phyloP scores from a whole-genome alignment of 2,329 filamentous ascomycete species.

The Fusarium multiceps region DNA sequence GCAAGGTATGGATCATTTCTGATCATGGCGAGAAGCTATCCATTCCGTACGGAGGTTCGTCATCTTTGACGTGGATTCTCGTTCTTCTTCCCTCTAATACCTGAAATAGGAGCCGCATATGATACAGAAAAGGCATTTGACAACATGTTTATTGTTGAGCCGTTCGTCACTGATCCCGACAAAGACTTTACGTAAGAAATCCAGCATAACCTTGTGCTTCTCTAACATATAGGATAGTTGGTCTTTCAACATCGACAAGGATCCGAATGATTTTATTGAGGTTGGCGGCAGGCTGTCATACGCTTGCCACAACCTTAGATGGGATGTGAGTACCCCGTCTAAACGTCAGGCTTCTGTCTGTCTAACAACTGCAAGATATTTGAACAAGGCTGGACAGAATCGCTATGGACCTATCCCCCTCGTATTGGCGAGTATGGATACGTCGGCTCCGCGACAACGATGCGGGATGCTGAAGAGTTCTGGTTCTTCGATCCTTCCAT shows the following conservation, averaged over 20 bases:
- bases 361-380: slow-evolving; percentile 50
- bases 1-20: slow-evolving; percentile 56
- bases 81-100: not conserved
- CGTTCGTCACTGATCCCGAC: slow-evolving; percentile 42
- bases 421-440: slow-evolving; percentile 53
- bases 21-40: slow-evolving; percentile 55
- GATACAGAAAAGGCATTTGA: slow-evolving; percentile 55
- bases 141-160: slow-evolving; percentile 50
- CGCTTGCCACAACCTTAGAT: slow-evolving; percentile 51
- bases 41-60: slow-evolving; percentile 56
- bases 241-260: slow-evolving; percentile 48
- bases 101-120: slow-evolving; percentile 49
- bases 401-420: slow-evolving; percentile 57
- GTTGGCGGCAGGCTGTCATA: slow-evolving; percentile 48
- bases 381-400: slow-evolving; percentile 52
- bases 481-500: slow-evolving; percentile 51
- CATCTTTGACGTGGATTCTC: not conserved
- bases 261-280: slow-evolving; percentile 48
- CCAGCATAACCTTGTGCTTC: not conserved
- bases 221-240: slow-evolving; percentile 42
- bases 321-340: slow-evolving; percentile 48
- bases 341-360: not conserved
- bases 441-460: slow-evolving; percentile 57
- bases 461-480: slow-evolving; percentile 49
- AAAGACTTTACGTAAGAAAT: slow-evolving; percentile 42